Evolutionary conservation across 2,329 filamentous ascomycete genomes (phyloP).

Genomic region (Endocalyx cinctus): DNA sequence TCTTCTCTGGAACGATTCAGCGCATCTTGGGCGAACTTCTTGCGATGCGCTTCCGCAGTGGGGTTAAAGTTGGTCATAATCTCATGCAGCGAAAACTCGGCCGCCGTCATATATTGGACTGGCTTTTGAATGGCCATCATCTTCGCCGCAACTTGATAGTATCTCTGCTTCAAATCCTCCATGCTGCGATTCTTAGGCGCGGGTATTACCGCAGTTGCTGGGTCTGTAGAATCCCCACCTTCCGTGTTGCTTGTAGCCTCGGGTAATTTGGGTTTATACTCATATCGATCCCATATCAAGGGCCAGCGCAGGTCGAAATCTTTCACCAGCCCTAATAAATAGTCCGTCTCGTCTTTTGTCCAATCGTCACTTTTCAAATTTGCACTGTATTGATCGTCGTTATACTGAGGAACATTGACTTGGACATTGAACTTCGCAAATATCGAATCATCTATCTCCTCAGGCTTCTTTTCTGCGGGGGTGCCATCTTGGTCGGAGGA

Average conservation of each 20-base stretch:
- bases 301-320: slow-evolving; percentile 89
- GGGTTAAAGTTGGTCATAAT: slow-evolving; percentile 84
- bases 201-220: slow-evolving; percentile 50
- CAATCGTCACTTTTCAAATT: slow-evolving; percentile 72
- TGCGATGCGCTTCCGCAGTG: slow-evolving; percentile 71
- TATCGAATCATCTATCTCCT: slow-evolving; percentile 49
- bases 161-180: slow-evolving; percentile 88
- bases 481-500: slow-evolving; percentile 25
- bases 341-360: slow-evolving; percentile 92
- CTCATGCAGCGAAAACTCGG: slow-evolving; percentile 79
- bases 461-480: slow-evolving; percentile 33
- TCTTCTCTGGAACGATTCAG: slow-evolving; percentile 80
- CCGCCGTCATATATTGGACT: slow-evolving; percentile 78
- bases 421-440: slow-evolving; percentile 89
- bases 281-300: slow-evolving; percentile 88
- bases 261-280: slow-evolving; percentile 53
- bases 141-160: slow-evolving; percentile 80
- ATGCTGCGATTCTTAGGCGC: slow-evolving; percentile 59
- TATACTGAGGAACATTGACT: slow-evolving; percentile 74
- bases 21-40: slow-evolving; percentile 76
- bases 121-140: slow-evolving; percentile 79
- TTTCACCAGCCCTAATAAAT: slow-evolving; percentile 68
- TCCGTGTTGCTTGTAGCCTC: slow-evolving; percentile 31
- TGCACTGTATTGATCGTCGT: slow-evolving; percentile 77
- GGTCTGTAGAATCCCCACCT: slow-evolving; percentile 36